A percentile compares a stretch with the other conserved stretches of the same genome.
phyloP scores from a whole-genome alignment of 306 rosid genomes.

The Prinsepia uniflora region DNA sequence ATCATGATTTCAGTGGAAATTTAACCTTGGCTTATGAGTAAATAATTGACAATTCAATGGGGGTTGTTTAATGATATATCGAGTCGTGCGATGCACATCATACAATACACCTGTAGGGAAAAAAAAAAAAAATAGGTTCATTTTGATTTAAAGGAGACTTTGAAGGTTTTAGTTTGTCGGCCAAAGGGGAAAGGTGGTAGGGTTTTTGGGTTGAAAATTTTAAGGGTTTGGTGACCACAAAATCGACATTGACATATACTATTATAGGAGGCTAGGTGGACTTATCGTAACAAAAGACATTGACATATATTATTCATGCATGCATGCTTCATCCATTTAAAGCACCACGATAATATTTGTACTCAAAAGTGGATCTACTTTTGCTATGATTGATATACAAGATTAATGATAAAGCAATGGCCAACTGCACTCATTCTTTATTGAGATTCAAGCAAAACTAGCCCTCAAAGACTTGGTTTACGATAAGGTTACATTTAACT shows the following conservation, averaged over 20 bases:
- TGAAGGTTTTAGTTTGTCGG: slow-evolving; percentile 8
- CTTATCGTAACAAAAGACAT: no score
- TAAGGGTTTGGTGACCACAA: not conserved
- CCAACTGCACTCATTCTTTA: not conserved
- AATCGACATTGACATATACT: not conserved
- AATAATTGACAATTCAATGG: not conserved
- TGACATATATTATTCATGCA: not conserved
- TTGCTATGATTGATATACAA: not conserved
- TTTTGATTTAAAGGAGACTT: slow-evolving; percentile 6
- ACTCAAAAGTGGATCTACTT: not conserved
- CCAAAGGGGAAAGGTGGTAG: slow-evolving; percentile 6
- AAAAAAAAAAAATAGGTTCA: not conserved
- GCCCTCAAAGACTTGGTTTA: no score
- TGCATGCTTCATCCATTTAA: not conserved
- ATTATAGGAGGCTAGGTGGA: no score
- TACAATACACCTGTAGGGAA: not conserved
- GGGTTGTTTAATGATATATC: not conserved
- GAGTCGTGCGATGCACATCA: not conserved
- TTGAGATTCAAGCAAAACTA: not conserved
- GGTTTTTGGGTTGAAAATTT: not conserved
- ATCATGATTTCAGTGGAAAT: not conserved
- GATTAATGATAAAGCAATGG: not conserved
- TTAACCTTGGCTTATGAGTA: not conserved
- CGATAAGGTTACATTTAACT: no score
- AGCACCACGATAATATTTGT: not conserved